Evolutionary conservation across 2,329 filamentous ascomycete genomes (phyloP).

Genomic region (Mycosphaerella sp.): DNA sequence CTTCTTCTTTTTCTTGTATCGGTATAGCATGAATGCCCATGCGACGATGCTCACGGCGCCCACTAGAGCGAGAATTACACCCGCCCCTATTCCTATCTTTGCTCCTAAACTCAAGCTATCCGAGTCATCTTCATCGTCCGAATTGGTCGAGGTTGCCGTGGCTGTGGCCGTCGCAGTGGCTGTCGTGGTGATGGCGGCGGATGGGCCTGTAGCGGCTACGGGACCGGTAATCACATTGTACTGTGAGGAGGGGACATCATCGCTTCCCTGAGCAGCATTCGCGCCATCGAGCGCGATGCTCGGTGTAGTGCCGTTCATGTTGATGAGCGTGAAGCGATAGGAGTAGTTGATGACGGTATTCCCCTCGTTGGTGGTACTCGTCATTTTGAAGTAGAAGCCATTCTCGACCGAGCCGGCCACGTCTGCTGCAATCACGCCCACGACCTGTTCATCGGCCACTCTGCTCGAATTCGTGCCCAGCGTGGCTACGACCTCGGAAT

Average conservation of each 20-base stretch:
- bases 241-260: constrained; percentile 19
- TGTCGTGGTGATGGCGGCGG: not conserved
- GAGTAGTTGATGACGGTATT: constrained; percentile 51
- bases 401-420: constrained; percentile 20
- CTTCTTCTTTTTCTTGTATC: constrained; percentile 7
- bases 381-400: constrained; percentile 24
- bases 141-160: constrained; percentile 1
- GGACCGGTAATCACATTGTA: constrained; percentile 15
- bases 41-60: constrained; percentile 7
- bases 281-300: constrained; percentile 31
- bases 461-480: constrained; percentile 12
- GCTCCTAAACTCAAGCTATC: not conserved
- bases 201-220: not conserved
- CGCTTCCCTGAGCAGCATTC: constrained; percentile 11
- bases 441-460: constrained; percentile 10
- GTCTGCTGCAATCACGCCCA: constrained; percentile 14
- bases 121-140: not conserved
- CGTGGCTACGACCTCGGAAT: constrained; percentile 18
- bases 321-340: constrained; percentile 54
- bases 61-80: constrained; percentile 8
- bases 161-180: not conserved
- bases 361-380: constrained; percentile 16
- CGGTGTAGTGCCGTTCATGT: constrained; percentile 56
- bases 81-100: constrained; percentile 9
- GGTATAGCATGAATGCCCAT: constrained; percentile 10